A percentile compares a stretch with the other conserved stretches of the same genome.
These are phyloP conservation scores for Crithidia sp. DNA, from an alignment of 208 protist genomes.

Conservation along the genomic window DNA sequence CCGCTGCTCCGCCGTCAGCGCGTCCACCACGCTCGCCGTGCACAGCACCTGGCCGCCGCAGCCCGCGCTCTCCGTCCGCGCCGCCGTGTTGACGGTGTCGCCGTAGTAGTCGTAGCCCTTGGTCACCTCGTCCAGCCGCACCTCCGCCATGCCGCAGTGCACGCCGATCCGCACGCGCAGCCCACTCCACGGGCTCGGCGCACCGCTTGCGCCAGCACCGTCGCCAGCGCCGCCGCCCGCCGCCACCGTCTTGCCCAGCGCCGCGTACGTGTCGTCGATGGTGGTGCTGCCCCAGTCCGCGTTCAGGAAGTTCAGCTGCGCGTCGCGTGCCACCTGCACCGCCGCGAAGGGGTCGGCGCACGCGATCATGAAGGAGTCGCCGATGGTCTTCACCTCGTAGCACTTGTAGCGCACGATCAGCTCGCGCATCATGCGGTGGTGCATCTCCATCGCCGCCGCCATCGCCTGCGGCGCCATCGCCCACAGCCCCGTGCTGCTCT, in stretches of 20 bases:
- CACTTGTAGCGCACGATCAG: slow-evolving; percentile 61
- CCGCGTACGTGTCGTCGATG: slow-evolving; percentile 42
- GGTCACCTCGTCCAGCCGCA: slow-evolving; percentile 59
- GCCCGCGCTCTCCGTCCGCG: slow-evolving; percentile 73
- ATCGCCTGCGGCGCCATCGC: slow-evolving; percentile 43
- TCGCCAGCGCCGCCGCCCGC: slow-evolving; percentile 1
- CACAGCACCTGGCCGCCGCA: slow-evolving; percentile 79
- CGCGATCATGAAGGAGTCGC: slow-evolving; percentile 84
- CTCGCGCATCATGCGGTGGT: slow-evolving; percentile 63
- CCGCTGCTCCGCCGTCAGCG: slow-evolving; percentile 32
- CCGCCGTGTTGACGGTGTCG: slow-evolving; percentile 77
- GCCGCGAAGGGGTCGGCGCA: slow-evolving; percentile 37
- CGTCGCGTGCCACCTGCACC: slow-evolving; percentile 48
- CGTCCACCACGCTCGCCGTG: slow-evolving; percentile 44
- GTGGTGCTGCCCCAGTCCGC: slow-evolving; percentile 55
- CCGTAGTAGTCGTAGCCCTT: slow-evolving; percentile 87
- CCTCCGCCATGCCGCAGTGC: slow-evolving; percentile 57
- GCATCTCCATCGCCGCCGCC: slow-evolving; percentile 40
- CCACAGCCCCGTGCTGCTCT: slow-evolving; percentile 73
- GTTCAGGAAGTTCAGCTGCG: slow-evolving; percentile 49
- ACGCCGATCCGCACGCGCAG: slow-evolving; percentile 66
- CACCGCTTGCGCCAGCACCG: background rate
- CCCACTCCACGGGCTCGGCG: slow-evolving; percentile 40
- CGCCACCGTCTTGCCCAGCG: slow-evolving; percentile 4
- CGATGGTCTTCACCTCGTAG: slow-evolving; percentile 81